Percentiles rank a stretch among this genome's conserved stretches.
Evolutionary conservation across 345 rosid species (phyloP).

Genomic region (Pseudoturritis turrita): DNA sequence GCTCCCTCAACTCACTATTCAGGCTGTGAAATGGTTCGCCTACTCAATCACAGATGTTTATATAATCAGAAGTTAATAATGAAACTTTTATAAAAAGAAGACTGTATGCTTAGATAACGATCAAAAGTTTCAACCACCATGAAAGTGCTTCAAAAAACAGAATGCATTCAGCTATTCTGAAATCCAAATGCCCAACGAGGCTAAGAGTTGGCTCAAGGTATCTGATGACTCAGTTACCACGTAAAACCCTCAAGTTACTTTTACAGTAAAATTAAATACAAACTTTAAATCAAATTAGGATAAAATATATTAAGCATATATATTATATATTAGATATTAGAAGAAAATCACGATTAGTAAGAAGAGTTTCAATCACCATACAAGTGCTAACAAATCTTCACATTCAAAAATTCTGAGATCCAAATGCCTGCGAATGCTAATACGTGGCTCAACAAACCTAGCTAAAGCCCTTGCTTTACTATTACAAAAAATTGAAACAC

Average conservation of each 20-base stretch:
- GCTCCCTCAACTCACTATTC: constrained; percentile 83
- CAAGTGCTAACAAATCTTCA: constrained; percentile 2
- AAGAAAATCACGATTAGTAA: not conserved
- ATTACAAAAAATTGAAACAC: not conserved
- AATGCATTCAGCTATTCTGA: not conserved
- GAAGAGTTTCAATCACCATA: not conserved
- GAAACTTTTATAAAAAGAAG: not conserved
- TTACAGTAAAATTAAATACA: not conserved
- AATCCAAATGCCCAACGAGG: not conserved
- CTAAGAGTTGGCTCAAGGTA: not conserved
- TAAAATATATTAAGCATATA: not conserved
- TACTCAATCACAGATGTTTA: constrained; percentile 34
- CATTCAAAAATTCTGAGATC: not conserved
- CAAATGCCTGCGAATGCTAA: not conserved
- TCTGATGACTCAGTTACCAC: not conserved
- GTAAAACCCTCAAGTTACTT: not conserved
- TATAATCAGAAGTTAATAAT: not conserved
- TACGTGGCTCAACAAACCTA: not conserved
- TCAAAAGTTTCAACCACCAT: constrained; percentile 6
- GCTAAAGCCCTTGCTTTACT: constrained; percentile 6
- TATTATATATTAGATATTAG: not conserved
- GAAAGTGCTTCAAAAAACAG: not conserved
- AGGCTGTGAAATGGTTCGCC: constrained; percentile 76
- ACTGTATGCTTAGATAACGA: not conserved
- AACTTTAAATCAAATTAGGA: not conserved